Conservation (phyloP, 495 filamentous ascomycete species). For the Hypomontagnella monticulosa region DNA sequence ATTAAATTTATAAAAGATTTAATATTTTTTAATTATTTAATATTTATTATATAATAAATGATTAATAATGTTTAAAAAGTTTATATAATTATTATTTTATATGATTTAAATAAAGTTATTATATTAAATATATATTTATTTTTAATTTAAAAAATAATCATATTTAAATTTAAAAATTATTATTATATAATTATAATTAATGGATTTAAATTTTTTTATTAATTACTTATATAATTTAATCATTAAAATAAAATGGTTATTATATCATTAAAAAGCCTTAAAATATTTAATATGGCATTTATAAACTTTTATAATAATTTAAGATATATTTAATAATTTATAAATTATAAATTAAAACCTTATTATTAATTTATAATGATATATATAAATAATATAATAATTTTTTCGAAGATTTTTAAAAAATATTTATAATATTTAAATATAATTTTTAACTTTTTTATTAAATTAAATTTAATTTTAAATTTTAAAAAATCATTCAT, state of each 20-base stretch:
- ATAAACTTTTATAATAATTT: not conserved
- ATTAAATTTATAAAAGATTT: not conserved
- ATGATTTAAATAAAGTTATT: not conserved
- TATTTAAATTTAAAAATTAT: not conserved
- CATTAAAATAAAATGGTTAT: not conserved
- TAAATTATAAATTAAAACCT: not conserved
- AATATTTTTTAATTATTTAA: not conserved
- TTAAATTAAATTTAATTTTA: not conserved
- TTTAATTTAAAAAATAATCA: not conserved
- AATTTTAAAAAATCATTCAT: not conserved
- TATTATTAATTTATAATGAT: not conserved
- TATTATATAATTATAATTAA: no score
- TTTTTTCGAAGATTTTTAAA: not conserved
- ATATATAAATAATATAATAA: not conserved
- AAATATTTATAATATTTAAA: not conserved
- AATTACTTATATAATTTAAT: not conserved
- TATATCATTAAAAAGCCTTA: not conserved
- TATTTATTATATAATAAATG: not conserved
- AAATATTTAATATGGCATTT: not conserved
- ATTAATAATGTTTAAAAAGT: not conserved
- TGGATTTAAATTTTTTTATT: not conserved
- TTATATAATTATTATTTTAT: not conserved
- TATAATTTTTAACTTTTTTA: not conserved
- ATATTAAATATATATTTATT: not conserved
- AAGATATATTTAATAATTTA: not conserved